Evolutionary conservation across 257 asterid genomes (phyloP).

Genomic region (Cruciata laevipes): DNA sequence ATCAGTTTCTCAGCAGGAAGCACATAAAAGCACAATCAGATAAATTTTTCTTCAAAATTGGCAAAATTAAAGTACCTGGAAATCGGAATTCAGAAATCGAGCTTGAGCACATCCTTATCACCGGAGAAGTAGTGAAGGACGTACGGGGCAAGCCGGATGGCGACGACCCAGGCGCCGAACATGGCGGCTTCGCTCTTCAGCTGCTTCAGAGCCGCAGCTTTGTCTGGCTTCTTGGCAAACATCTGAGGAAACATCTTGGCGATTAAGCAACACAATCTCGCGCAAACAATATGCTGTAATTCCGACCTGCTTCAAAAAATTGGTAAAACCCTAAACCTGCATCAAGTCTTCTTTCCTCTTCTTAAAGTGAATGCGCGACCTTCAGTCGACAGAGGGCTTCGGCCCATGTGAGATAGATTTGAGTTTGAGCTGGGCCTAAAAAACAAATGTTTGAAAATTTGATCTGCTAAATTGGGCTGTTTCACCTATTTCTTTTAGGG

Average conservation of each 20-base stretch:
- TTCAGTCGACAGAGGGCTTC: not conserved
- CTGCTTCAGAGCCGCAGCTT: conserved; percentile 89
- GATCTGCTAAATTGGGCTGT: not conserved
- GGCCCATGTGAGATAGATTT: not conserved
- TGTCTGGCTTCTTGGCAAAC: conserved; percentile 84
- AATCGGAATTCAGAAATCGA: conserved; percentile 39
- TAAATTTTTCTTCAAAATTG: not conserved
- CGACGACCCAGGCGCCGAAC: conserved; percentile 84
- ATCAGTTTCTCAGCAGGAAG: not conserved
- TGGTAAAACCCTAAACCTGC: conserved; percentile 27
- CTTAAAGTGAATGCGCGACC: not conserved
- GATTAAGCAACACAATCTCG: not conserved
- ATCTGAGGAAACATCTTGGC: conserved; percentile 76
- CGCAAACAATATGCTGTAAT: not conserved
- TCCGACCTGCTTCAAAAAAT: not conserved
- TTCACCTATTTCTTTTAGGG: too few species aligned
- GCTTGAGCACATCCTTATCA: conserved; percentile 50
- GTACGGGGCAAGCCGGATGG: conserved; percentile 70
- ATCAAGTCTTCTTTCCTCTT: not conserved
- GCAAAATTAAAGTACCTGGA: conserved; percentile 15
- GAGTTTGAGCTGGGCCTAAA: not conserved
- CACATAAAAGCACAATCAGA: not conserved
- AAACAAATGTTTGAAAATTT: too few species aligned
- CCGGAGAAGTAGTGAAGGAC: conserved; percentile 73
- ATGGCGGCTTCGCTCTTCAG: conserved; percentile 61